phyloP scores from a whole-genome alignment of 2,329 filamentous ascomycete genomes.

The Chrysoporthe deuterocubensis region DNA sequence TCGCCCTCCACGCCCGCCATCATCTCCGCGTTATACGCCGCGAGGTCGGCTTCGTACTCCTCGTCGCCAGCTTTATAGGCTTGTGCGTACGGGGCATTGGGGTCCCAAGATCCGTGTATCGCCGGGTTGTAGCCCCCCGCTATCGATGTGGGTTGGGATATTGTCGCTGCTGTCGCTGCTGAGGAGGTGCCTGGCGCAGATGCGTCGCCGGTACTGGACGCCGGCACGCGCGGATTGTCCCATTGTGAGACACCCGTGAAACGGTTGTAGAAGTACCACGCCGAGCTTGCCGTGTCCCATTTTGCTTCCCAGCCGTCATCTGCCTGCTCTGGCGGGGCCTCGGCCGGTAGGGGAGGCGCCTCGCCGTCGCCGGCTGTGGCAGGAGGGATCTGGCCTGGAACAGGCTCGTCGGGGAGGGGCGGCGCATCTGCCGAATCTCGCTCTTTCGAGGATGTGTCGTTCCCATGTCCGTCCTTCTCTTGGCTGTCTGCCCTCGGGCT shows the following conservation, averaged over 20 bases:
- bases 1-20: slow-evolving; percentile 43
- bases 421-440: slow-evolving; percentile 11
- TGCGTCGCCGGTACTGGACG: slow-evolving; percentile 40
- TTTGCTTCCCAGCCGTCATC: slow-evolving; percentile 80
- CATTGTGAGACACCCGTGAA: slow-evolving; percentile 77
- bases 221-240: slow-evolving; percentile 80
- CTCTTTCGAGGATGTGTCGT: neutral
- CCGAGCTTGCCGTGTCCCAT: slow-evolving; percentile 71
- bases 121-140: slow-evolving; percentile 90
- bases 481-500: neutral
- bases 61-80: slow-evolving; percentile 47
- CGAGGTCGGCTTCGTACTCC: slow-evolving; percentile 37
- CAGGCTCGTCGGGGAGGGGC: slow-evolving; percentile 26
- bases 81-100: slow-evolving; percentile 90
- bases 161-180: slow-evolving; percentile 33
- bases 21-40: slow-evolving; percentile 41
- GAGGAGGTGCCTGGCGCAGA: slow-evolving; percentile 32
- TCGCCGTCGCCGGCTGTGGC: too few species aligned
- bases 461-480: neutral
- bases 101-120: slow-evolving; percentile 96
- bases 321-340: slow-evolving; percentile 50
- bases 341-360: slow-evolving; percentile 47
- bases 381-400: neutral
- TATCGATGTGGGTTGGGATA: slow-evolving; percentile 43
- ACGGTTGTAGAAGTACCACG: slow-evolving; percentile 85